Evolutionary conservation across 306 rosid species (phyloP).

Genomic region (Lotus japonicus): DNA sequence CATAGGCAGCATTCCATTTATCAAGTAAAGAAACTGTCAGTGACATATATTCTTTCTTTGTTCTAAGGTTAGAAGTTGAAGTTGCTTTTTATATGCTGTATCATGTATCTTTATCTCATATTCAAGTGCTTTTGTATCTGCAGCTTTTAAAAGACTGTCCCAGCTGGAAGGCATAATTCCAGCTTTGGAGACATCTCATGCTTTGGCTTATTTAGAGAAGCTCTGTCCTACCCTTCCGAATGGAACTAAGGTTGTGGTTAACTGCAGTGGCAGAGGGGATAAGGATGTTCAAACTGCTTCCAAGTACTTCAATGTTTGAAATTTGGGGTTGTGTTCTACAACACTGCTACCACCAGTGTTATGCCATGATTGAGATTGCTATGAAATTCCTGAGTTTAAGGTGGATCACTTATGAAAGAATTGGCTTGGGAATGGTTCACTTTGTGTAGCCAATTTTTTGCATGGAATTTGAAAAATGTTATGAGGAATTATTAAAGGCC

Average conservation of each 20-base stretch:
- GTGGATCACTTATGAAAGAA: background rate
- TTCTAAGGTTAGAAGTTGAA: too few relatives aligned
- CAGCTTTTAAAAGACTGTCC: conserved; percentile 77
- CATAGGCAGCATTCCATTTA: too few relatives aligned
- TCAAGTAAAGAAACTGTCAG: too few relatives aligned
- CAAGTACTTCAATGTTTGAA: conserved; percentile 61
- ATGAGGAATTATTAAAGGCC: background rate
- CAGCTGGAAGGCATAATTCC: conserved; percentile 88
- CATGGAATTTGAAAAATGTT: background rate
- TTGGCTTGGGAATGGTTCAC: conserved; percentile 1
- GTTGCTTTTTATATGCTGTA: too few relatives aligned
- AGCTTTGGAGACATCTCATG: conserved; percentile 96
- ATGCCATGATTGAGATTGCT: conserved; percentile 1
- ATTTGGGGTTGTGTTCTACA: background rate
- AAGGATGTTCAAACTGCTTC: conserved; percentile 86
- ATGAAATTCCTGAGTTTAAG: background rate
- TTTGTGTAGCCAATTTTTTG: background rate
- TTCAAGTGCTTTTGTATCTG: conserved; percentile 13
- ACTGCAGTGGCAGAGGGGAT: conserved; percentile 95
- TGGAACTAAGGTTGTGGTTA: conserved; percentile 72
- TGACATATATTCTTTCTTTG: too few relatives aligned
- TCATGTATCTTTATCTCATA: background rate
- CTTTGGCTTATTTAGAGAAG: conserved; percentile 77
- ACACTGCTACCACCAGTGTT: background rate
- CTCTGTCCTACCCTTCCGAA: conserved; percentile 71